phyloP scores from a whole-genome alignment of 345 rosid species.

The Dipteronia sinensis region DNA sequence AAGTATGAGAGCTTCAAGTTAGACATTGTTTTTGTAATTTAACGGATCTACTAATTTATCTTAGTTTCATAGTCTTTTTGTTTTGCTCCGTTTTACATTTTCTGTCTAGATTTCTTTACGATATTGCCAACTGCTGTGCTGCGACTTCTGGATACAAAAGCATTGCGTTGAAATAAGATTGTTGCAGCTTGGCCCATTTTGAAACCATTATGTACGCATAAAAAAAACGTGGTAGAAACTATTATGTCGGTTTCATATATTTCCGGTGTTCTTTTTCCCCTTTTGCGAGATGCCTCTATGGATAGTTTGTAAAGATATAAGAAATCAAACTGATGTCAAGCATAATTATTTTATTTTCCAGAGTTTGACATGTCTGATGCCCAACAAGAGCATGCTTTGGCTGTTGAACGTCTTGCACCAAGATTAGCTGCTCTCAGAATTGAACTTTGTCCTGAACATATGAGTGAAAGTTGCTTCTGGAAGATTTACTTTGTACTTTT shows the following conservation, averaged over 20 bases:
- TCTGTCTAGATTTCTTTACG: not conserved
- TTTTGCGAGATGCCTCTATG: too few species aligned
- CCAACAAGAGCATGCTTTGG: conserved; percentile 93
- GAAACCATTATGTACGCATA: not conserved
- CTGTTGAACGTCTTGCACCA: conserved; percentile 77
- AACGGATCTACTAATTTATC: too few species aligned
- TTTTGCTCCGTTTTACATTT: not conserved
- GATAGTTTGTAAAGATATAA: not conserved
- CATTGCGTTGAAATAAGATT: not conserved
- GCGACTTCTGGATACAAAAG: too few species aligned
- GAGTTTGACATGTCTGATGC: conserved; percentile 94
- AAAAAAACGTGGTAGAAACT: not conserved
- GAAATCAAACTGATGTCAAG: not conserved
- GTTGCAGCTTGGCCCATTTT: not conserved
- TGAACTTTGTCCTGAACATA: conserved; percentile 89
- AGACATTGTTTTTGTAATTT: too few species aligned
- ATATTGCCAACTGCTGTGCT: not conserved
- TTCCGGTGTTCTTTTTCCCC: too few species aligned
- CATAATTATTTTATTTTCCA: conserved; percentile 19
- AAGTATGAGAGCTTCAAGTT: too few species aligned
- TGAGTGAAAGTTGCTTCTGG: conserved; percentile 93
- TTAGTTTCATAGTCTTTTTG: not conserved
- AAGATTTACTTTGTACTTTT: conserved; percentile 91
- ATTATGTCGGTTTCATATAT: too few species aligned
- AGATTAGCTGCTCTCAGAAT: conserved; percentile 81